Percentiles rank a stretch among this genome's conserved stretches.
Evolutionary conservation across 1,284 basidiomycete genomes (phyloP).

Genomic region (Puccinia horiana): DNA sequence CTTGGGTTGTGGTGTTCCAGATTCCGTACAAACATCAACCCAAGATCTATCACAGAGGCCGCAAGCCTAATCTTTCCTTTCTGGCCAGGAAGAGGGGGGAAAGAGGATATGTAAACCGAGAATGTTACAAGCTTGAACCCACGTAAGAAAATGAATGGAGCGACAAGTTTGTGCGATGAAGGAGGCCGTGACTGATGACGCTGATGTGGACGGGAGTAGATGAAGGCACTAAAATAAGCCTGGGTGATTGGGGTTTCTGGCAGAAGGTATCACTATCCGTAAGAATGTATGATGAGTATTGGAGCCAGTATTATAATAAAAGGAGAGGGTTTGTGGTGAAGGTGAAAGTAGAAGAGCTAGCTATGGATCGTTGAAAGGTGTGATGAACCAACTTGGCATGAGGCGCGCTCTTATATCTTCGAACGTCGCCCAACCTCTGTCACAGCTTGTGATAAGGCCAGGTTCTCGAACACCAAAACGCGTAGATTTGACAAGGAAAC

Average conservation of each 20-base stretch:
- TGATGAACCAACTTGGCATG: not conserved
- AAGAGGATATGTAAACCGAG: not conserved
- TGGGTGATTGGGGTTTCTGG: not conserved
- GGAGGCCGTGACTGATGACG: not conserved
- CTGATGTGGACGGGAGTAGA: not conserved
- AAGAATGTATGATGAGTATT: not conserved
- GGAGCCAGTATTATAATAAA: not conserved
- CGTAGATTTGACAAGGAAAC: constrained; percentile 18
- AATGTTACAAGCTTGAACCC: not conserved
- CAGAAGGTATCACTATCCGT: not conserved
- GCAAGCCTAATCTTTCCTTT: not conserved
- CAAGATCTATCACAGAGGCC: too few relatives aligned
- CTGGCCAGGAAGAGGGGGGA: not conserved
- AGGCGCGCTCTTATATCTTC: not conserved
- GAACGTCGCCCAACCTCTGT: not conserved
- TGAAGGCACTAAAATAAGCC: not conserved
- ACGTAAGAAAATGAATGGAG: not conserved
- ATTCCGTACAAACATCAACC: too few relatives aligned
- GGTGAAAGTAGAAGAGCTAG: not conserved
- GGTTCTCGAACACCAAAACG: not conserved
- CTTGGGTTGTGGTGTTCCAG: too few relatives aligned
- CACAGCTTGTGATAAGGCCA: not conserved
- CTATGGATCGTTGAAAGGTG: not conserved
- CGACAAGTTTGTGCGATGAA: not conserved
- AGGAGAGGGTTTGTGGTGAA: not conserved